Evolutionary conservation across 768 basidiomycete genomes (phyloP), one percentile per base, ranked within the genome.

Genomic region (Melanogaster broomeanus): DNA sequence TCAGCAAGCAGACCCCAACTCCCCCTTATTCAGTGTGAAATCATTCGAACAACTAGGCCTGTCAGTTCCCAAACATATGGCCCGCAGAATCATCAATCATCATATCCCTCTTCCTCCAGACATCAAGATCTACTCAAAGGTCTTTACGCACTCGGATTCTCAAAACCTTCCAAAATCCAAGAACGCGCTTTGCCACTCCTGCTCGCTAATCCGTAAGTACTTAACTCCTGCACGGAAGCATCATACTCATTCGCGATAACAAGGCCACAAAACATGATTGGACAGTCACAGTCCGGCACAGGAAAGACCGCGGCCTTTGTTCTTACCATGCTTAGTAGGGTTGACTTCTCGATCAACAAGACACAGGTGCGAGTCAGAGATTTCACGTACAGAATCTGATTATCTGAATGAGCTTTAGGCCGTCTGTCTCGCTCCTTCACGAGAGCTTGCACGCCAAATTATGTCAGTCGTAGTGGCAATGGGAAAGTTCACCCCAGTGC

Each of bases 261-360:
- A 55, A 99, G 96, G n/a, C 89, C 96, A 11, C 88, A 86, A 46
- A 98, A 98, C 72, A 95, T 98, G 88, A 98, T 98, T 65, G 97
- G 94, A 16, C 97, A 99, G 74, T 98, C 95, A 45, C 97, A 99
- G 64, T 98, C 97, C 30, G 97, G 97, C 34, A 99, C 97, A 9
- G 97, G 97, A 43, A 99, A 99, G 76, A 98, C 97, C 3, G 97
- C 97, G 4, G 97, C 97, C 10, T 99, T 99, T 68, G 92, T 94
- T 12, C 77, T 99, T 43, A 95, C 96, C 11, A 98, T 99, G 95
- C 80, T 98, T 15, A 94, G 90, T 66, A 85, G 96, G 35, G 80
- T 98, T 42, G 93, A 98, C 71, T 95, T 88, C 61, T 77, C 82
- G 19, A 74, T 85, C 40, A 81, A 88, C 57, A 86, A 87, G 56